These are phyloP conservation scores for Stemphylium beticola DNA, from an alignment of 2,329 filamentous ascomycete species.

Conservation along the genomic window DNA sequence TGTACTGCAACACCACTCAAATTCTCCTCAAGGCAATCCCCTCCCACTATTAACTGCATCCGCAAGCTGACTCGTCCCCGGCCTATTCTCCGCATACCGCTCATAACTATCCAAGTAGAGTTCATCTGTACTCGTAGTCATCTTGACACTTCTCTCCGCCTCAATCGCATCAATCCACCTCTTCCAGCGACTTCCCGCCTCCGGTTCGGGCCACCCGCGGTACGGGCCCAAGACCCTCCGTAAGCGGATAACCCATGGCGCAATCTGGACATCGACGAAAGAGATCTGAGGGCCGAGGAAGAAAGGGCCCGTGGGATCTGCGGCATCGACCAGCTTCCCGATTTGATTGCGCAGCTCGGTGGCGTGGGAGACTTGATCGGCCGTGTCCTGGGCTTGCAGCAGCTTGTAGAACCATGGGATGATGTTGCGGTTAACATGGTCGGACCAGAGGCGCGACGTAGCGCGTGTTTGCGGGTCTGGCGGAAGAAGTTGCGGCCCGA, in stretches of 20 bases:
- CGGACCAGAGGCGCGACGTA: slow-evolving; percentile 78
- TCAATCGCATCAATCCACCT: slow-evolving; percentile 75
- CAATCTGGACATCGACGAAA: slow-evolving; percentile 77
- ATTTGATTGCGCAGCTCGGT: slow-evolving; percentile 71
- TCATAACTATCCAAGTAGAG: slow-evolving; percentile 72
- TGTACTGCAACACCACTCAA: too few species aligned
- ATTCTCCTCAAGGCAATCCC: slow-evolving; percentile 53
- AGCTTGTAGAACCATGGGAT: slow-evolving; percentile 78
- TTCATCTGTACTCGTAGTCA: slow-evolving; percentile 70
- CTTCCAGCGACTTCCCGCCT: slow-evolving; percentile 69
- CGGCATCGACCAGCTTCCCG: slow-evolving; percentile 63
- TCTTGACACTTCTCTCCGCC: slow-evolving; percentile 64
- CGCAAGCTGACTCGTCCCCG: slow-evolving; percentile 63
- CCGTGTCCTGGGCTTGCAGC: slow-evolving; percentile 67
- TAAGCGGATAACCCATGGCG: slow-evolving; percentile 75
- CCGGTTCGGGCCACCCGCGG: slow-evolving; percentile 69
- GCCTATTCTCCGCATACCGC: slow-evolving; percentile 67
- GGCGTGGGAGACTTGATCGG: slow-evolving; percentile 64
- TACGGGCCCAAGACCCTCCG: slow-evolving; percentile 69
- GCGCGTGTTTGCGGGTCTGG: slow-evolving; percentile 71
- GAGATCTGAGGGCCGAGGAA: slow-evolving; percentile 65
- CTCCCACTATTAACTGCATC: slow-evolving; percentile 65
- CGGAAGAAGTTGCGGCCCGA: slow-evolving; percentile 68
- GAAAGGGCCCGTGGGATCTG: slow-evolving; percentile 68
- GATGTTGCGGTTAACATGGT: slow-evolving; percentile 79